Percentiles rank a stretch among this genome's conserved stretches.
These are phyloP conservation scores for Gossypium bickii DNA, from an alignment of 345 rosid species.

Conservation along the genomic window DNA sequence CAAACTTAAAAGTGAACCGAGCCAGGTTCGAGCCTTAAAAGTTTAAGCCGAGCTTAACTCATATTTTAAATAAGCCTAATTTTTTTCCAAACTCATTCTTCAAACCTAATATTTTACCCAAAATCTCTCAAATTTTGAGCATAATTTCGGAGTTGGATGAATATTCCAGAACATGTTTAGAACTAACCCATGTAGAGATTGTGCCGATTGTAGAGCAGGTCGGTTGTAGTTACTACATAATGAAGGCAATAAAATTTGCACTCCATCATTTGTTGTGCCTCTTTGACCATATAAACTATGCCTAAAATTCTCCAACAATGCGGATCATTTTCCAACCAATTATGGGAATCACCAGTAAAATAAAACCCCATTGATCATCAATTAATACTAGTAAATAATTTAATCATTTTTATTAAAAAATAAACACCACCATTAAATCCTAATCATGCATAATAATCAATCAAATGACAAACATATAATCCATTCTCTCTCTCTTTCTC, in stretches of 20 bases:
- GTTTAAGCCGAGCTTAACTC: fast-evolving
- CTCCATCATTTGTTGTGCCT: not conserved
- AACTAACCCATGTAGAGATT: too few species aligned
- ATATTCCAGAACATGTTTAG: too few species aligned
- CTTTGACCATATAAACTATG: not conserved
- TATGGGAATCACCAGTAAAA: not conserved
- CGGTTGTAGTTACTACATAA: too few species aligned
- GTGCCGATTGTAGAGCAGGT: too few species aligned
- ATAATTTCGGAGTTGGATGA: too few species aligned
- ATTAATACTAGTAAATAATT: not conserved
- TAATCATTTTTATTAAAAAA: not conserved
- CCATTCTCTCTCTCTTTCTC: slow-evolving; percentile 19
- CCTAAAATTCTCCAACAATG: slow-evolving; percentile 6
- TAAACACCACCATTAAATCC: not conserved
- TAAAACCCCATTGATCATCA: not conserved
- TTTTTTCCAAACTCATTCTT: too few species aligned
- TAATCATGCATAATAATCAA: slow-evolving; percentile 28
- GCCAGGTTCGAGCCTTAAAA: too few species aligned
- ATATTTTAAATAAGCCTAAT: too few species aligned
- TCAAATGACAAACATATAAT: slow-evolving; percentile 33
- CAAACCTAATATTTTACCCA: fast-evolving
- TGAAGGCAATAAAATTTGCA: not conserved
- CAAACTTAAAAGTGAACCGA: too few species aligned
- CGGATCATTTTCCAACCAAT: slow-evolving; percentile 4
- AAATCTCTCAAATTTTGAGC: too few species aligned